A percentile compares a stretch with the other conserved stretches of the same genome.
Evolutionary conservation across 192 early-diverging fungal genomes (phyloP).

Genomic region (Backusella macrospora): DNA sequence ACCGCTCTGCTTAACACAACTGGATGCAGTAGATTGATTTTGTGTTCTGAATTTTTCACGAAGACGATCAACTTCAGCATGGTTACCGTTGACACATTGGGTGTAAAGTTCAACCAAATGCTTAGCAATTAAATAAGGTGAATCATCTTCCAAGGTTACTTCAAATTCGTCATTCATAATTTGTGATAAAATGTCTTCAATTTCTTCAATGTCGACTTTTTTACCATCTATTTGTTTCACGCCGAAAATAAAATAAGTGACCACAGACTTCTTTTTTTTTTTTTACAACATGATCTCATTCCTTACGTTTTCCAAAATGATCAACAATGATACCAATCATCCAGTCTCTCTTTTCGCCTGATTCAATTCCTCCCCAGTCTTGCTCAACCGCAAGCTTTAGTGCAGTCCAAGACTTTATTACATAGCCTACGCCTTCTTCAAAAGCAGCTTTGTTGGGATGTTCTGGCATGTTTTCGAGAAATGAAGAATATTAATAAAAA

Average conservation of each 20-base stretch:
- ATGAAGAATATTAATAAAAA: no score
- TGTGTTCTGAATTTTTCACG: conserved; percentile 28
- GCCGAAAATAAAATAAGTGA: neutral
- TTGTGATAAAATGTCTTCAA: conserved; percentile 56
- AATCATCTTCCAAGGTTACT: conserved; percentile 57
- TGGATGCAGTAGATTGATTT: conserved; percentile 14
- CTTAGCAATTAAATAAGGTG: conserved; percentile 55
- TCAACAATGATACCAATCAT: conserved; percentile 67
- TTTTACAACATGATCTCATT: neutral
- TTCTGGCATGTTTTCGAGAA: conserved; percentile 14
- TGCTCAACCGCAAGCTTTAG: conserved; percentile 70
- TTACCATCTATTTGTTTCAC: conserved; percentile 48
- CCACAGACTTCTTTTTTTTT: neutral
- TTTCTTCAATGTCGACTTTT: conserved; percentile 51
- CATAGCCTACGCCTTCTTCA: conserved; percentile 61
- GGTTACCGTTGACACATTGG: conserved; percentile 51
- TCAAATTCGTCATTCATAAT: conserved; percentile 63
- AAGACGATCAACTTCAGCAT: conserved; percentile 33
- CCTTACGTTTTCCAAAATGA: conserved; percentile 60
- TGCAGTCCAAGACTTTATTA: conserved; percentile 72
- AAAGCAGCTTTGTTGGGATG: conserved; percentile 58
- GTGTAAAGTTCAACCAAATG: conserved; percentile 45
- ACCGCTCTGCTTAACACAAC: conserved; percentile 31
- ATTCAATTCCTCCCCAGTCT: conserved; percentile 70
- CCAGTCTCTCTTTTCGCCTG: conserved; percentile 69